These are phyloP conservation scores for Botryosphaeria dothidea DNA, from an alignment of 2,329 filamentous ascomycete genomes.

Conservation along the genomic window DNA sequence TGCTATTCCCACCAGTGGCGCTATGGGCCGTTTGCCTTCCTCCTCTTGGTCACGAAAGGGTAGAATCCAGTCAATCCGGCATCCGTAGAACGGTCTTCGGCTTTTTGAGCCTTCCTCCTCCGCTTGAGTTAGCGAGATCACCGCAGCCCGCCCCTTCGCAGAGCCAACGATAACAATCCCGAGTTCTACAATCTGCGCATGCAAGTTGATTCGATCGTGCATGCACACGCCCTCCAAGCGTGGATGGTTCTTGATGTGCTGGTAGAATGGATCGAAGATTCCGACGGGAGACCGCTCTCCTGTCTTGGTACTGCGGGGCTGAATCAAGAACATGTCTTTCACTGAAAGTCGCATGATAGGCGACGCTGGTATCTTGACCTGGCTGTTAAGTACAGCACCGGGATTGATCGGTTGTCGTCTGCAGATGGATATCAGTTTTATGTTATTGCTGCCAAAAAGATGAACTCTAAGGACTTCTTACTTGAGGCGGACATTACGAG, in stretches of 20 bases:
- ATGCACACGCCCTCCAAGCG: slow-evolving; percentile 12
- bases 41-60: slow-evolving; percentile 58
- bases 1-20: slow-evolving; percentile 66
- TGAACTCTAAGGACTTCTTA: not conserved
- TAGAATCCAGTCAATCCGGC: slow-evolving; percentile 59
- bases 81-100: slow-evolving; percentile 36
- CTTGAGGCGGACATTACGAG: not conserved
- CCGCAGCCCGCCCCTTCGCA: slow-evolving; percentile 64
- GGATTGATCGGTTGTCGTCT: not conserved
- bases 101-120: slow-evolving; percentile 20
- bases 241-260: not conserved
- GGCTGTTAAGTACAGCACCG: not conserved
- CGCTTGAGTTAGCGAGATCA: slow-evolving; percentile 59
- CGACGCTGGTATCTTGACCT: slow-evolving; percentile 21
- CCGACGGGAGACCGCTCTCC: not conserved
- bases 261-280: slow-evolving; percentile 22
- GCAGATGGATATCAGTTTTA: not conserved
- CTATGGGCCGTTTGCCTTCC: slow-evolving; percentile 42
- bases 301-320: slow-evolving; percentile 29
- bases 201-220: slow-evolving; percentile 61
- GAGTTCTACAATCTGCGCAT: slow-evolving; percentile 66
- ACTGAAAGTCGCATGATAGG: slow-evolving; percentile 47
- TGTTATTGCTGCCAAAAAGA: not conserved
- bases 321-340: slow-evolving; percentile 46
- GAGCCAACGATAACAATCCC: slow-evolving; percentile 69